Evolutionary conservation across 2,329 filamentous ascomycete genomes (phyloP).

Genomic region (Trichoderma afroharzianum): DNA sequence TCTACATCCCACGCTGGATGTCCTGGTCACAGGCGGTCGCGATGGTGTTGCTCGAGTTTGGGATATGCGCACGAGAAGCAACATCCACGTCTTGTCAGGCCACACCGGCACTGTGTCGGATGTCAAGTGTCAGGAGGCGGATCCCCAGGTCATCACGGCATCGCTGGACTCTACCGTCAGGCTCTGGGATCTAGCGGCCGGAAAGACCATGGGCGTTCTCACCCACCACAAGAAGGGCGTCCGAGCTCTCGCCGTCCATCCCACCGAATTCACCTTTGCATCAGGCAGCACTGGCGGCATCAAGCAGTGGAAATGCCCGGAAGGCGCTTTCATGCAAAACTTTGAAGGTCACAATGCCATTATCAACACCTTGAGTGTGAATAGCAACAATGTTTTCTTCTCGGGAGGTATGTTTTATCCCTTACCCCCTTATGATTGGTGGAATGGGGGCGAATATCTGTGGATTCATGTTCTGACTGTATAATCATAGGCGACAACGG

Average conservation of each 20-base stretch:
- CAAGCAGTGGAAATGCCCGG: constrained; percentile 99
- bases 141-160: constrained; percentile 91
- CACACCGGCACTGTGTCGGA: constrained; percentile 89
- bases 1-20: constrained; percentile 91
- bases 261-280: constrained; percentile 93
- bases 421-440: background rate
- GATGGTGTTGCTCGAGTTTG: constrained; percentile 94
- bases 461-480: background rate
- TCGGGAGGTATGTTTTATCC: constrained; percentile 59
- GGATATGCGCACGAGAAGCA: constrained; percentile 97
- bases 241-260: constrained; percentile 77
- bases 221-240: constrained; percentile 99
- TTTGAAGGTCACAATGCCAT: constrained; percentile 96
- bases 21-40: constrained; percentile 89
- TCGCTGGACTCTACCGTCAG: constrained; percentile 89
- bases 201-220: constrained; percentile 91
- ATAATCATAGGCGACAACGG: constrained; percentile 70
- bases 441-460: background rate
- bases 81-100: constrained; percentile 87
- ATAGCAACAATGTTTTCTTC: constrained; percentile 93
- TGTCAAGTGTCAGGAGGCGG: constrained; percentile 89
- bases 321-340: constrained; percentile 98
- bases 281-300: constrained; percentile 88
- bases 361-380: constrained; percentile 89
- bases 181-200: constrained; percentile 92